A percentile compares a stretch with the other conserved stretches of the same genome.
phyloP scores from a whole-genome alignment of 495 filamentous ascomycete genomes.

The Penicillium desertorum region DNA sequence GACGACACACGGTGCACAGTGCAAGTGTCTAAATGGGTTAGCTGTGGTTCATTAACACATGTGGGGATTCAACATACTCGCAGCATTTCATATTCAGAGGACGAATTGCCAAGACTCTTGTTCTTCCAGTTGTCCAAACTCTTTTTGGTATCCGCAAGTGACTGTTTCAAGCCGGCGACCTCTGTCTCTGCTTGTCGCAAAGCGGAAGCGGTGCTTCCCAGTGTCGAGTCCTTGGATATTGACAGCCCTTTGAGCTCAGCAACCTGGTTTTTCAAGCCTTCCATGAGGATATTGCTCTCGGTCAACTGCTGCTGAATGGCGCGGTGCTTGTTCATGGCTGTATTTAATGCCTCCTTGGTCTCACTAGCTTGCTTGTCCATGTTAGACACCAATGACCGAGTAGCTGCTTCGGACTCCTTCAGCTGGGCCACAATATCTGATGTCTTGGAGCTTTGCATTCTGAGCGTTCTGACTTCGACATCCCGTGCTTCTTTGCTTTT shows the following conservation, averaged over 20 bases:
- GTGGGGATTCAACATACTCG: constrained; percentile 59
- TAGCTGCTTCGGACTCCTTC: constrained; percentile 76
- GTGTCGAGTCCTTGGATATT: constrained; percentile 67
- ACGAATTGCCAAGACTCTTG: constrained; percentile 75
- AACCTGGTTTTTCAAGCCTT: constrained; percentile 74
- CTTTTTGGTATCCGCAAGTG: constrained; percentile 71
- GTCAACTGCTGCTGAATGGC: constrained; percentile 65
- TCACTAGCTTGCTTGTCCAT: constrained; percentile 89
- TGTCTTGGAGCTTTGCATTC: constrained; percentile 80
- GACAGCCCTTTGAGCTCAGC: constrained; percentile 69
- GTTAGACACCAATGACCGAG: constrained; percentile 64
- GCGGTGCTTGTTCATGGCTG: constrained; percentile 65
- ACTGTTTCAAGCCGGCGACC: constrained; percentile 67
- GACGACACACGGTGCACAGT: constrained; percentile 84
- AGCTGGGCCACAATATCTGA: constrained; percentile 90
- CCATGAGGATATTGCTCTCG: constrained; percentile 65
- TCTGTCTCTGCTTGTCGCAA: constrained; percentile 73
- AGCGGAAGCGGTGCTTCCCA: constrained; percentile 51
- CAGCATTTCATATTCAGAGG: constrained; percentile 77
- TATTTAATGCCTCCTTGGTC: constrained; percentile 68
- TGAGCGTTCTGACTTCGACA: constrained; percentile 70
- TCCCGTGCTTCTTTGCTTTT: constrained; percentile 85
- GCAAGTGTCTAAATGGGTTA: constrained; percentile 65
- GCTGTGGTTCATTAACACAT: constrained; percentile 17
- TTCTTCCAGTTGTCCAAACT: constrained; percentile 78